phyloP scores from a whole-genome alignment of 352 stramenopile species.

The Globisporangium nodosum region DNA sequence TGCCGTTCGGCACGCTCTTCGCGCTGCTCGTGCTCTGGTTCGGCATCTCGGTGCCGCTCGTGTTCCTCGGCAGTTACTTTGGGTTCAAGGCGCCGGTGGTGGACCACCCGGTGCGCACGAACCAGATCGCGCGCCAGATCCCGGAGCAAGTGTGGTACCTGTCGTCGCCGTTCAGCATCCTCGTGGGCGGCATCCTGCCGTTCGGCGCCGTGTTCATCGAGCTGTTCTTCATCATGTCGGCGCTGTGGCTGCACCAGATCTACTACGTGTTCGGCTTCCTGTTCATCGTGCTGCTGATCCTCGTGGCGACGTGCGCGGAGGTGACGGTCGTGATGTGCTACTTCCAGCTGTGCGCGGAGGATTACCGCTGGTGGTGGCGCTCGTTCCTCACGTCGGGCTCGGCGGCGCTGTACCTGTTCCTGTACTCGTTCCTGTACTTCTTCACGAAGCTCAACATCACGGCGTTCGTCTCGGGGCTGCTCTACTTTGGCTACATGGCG shows the following conservation, averaged over 20 bases:
- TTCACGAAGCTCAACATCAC: constrained; percentile 97
- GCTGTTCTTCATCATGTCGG: constrained; percentile 99
- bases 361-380: constrained; percentile 98
- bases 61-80: constrained; percentile 98
- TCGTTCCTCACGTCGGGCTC: constrained; percentile 96
- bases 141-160: constrained; percentile 96
- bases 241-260: constrained; percentile 98
- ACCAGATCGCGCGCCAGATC: constrained; percentile 89
- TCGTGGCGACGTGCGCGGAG: constrained; percentile 97
- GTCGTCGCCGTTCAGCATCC: constrained; percentile 90
- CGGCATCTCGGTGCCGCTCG: constrained; percentile 96
- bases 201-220: constrained; percentile 99
- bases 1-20: constrained; percentile 97
- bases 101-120: constrained; percentile 87
- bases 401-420: constrained; percentile 96
- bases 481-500: constrained; percentile 99
- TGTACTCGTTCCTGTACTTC: constrained; percentile 99
- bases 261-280: constrained; percentile 99
- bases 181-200: constrained; percentile 97
- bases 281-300: constrained; percentile 97
- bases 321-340: constrained; percentile 99
- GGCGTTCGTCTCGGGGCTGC: constrained; percentile 86
- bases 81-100: constrained; percentile 87
- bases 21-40: constrained; percentile 97
- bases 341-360: constrained; percentile 98